phyloP scores from a whole-genome alignment of 1,139 yeast genomes.

The Zygoascus hellenicus region DNA sequence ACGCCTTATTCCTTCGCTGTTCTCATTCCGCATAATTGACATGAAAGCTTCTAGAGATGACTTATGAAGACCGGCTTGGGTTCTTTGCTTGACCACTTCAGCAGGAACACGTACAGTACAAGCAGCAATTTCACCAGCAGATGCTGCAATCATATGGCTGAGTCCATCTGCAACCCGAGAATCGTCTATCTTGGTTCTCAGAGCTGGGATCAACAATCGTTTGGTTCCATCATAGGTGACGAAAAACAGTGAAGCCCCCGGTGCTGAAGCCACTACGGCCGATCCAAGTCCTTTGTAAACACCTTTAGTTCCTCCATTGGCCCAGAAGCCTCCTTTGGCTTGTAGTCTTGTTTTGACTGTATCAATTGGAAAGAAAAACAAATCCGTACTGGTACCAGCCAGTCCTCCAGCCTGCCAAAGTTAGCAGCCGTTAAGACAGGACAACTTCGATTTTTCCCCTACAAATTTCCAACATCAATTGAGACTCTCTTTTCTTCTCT shows the following conservation, averaged over 20 bases:
- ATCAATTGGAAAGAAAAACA: constrained; percentile 93
- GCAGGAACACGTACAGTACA: constrained; percentile 95
- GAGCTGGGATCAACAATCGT: constrained; percentile 43
- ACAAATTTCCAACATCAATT: neutral
- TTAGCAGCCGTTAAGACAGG: neutral
- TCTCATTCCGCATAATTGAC: constrained; percentile 49
- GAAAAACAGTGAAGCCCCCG: constrained; percentile 82
- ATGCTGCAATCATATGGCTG: constrained; percentile 80
- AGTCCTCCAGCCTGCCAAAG: constrained; percentile 77
- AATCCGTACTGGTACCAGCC: constrained; percentile 93
- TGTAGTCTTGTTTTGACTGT: constrained; percentile 90
- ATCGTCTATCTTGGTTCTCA: constrained; percentile 25
- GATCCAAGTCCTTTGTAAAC: constrained; percentile 90
- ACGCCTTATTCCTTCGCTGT: constrained; percentile 70
- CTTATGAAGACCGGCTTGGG: constrained; percentile 65
- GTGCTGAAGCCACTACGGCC: constrained; percentile 92
- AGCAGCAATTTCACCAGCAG: constrained; percentile 87
- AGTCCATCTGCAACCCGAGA: constrained; percentile 38
- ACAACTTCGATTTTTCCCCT: neutral
- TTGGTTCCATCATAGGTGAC: constrained; percentile 82
- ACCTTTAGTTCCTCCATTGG: constrained; percentile 89
- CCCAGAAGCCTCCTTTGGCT: constrained; percentile 90
- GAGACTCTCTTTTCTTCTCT: neutral
- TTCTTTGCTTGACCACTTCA: constrained; percentile 90
- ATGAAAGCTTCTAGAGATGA: constrained; percentile 64